Percentiles rank a stretch among this genome's conserved stretches.
phyloP scores from a whole-genome alignment of 352 stramenopile genomes.

The Globisporangium apiculatum region DNA sequence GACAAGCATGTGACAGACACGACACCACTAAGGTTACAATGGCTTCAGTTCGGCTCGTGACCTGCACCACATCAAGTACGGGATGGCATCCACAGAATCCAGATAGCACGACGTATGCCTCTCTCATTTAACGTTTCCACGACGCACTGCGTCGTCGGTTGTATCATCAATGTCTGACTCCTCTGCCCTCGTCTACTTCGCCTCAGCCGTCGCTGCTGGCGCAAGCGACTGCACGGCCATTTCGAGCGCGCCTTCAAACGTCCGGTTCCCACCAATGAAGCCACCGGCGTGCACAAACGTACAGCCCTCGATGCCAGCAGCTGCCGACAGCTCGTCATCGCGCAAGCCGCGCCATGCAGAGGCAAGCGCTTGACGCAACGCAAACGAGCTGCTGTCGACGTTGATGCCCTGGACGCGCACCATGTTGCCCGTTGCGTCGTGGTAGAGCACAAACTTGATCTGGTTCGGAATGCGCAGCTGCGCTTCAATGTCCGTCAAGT shows the following conservation, averaged over 20 bases:
- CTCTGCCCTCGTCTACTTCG: too few species aligned
- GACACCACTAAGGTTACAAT: too few species aligned
- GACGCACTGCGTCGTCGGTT: too few species aligned
- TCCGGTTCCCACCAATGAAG: conserved; percentile 98
- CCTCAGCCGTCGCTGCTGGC: not conserved
- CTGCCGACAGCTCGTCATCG: conserved; percentile 86
- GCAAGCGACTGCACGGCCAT: conserved; percentile 87
- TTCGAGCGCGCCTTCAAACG: conserved; percentile 90
- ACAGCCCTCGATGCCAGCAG: conserved; percentile 89
- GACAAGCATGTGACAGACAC: too few species aligned
- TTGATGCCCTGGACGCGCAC: conserved; percentile 96
- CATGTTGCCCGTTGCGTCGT: conserved; percentile 89
- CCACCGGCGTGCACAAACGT: conserved; percentile 97
- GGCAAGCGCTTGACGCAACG: conserved; percentile 88
- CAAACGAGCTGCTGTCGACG: conserved; percentile 89
- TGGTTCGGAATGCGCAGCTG: conserved; percentile 78
- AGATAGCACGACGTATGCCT: too few species aligned
- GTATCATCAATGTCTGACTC: too few species aligned
- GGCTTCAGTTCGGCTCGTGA: too few species aligned
- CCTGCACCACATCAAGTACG: too few species aligned
- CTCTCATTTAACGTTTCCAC: too few species aligned
- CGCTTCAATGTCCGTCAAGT: conserved; percentile 96
- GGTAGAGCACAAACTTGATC: conserved; percentile 98
- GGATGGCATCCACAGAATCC: too few species aligned
- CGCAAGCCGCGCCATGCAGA: conserved; percentile 92